phyloP scores from a whole-genome alignment of 2,329 filamentous ascomycete genomes.

The Aspergillus neoniger region DNA sequence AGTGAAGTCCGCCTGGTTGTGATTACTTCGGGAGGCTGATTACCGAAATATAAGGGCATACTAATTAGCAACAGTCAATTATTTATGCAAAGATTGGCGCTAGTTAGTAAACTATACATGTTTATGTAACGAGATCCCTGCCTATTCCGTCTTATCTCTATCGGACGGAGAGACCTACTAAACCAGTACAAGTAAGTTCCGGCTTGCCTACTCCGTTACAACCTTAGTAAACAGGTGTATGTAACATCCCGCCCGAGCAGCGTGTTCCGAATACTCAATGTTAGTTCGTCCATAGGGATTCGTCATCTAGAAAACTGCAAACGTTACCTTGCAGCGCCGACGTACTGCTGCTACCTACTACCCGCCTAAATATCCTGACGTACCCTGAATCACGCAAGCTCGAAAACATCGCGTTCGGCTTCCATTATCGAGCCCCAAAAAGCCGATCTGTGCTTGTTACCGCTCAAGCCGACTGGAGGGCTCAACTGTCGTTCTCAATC shows the following conservation, averaged over 20 bases:
- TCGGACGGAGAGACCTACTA: neutral
- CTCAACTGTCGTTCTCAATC: neutral
- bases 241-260: neutral
- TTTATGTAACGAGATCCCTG: neutral
- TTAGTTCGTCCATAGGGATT: neutral
- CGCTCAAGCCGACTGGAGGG: neutral
- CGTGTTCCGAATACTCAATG: neutral
- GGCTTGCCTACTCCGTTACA: neutral
- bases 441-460: neutral
- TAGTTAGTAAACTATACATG: neutral
- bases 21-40: too few relatives aligned
- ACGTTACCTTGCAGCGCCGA: neutral
- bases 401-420: neutral
- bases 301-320: slow-evolving; percentile 2
- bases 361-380: neutral
- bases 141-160: neutral
- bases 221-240: neutral
- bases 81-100: too few relatives aligned
- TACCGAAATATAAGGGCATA: too few relatives aligned
- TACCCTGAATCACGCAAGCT: neutral
- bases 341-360: neutral
- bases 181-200: neutral
- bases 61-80: too few relatives aligned
- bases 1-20: too few relatives aligned
- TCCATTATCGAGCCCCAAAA: neutral